Percentiles rank a stretch among this genome's conserved stretches.
Evolutionary conservation across 116 monocot species (phyloP).

Genomic region (Phalaenopsis hybrid): DNA sequence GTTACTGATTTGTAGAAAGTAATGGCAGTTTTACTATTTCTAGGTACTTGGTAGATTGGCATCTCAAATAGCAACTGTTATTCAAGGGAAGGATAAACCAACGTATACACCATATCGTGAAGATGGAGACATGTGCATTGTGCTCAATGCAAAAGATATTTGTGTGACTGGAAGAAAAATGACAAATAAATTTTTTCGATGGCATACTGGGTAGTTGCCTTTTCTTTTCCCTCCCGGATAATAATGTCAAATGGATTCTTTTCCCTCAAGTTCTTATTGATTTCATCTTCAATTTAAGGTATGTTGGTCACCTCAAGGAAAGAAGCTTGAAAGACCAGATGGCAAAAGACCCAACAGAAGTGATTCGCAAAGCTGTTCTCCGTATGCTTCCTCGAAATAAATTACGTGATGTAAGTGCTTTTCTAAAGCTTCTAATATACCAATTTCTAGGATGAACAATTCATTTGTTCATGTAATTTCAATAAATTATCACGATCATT

Average conservation of each 20-base stretch:
- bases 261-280: neutral
- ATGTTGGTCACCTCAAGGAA: constrained; percentile 78
- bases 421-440: neutral
- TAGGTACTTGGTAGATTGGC: constrained; percentile 93
- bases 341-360: constrained; percentile 88
- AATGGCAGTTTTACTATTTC: neutral
- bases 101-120: constrained; percentile 86
- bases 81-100: constrained; percentile 94
- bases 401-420: constrained; percentile 74
- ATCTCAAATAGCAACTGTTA: constrained; percentile 82
- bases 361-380: constrained; percentile 88
- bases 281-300: constrained; percentile 29
- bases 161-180: constrained; percentile 86
- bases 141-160: constrained; percentile 90
- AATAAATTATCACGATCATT: neutral
- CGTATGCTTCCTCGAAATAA: constrained; percentile 96
- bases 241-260: neutral
- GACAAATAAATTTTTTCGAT: constrained; percentile 82
- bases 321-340: constrained; percentile 89
- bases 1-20: neutral
- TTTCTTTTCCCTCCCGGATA: neutral
- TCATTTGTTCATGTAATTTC: neutral
- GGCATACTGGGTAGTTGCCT: constrained; percentile 83
- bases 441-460: neutral
- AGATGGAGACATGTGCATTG: constrained; percentile 94